Base-by-base conservation (phyloP, 257 asterid genomes). In the Forsythia suspensa region DNA sequence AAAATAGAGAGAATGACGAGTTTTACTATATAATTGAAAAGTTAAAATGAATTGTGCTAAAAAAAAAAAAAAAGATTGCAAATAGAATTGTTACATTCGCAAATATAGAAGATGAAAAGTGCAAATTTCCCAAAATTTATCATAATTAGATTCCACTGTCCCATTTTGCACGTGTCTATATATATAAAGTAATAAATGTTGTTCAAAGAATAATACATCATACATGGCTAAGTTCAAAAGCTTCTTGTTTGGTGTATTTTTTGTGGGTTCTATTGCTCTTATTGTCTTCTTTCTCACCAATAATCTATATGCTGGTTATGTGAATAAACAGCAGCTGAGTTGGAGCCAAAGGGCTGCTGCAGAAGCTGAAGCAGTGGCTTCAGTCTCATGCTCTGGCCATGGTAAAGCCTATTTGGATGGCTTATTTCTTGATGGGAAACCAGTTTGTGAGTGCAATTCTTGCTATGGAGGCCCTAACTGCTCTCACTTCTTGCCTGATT, bases 401-500 rank as follows among this genome's bases (percentile, higher is more conserved):
- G 98, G 98, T 67, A 84, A 81, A 81, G 91, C 93, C 42, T 91
- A 72, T 79, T 21, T 85, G 78, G 90, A 87, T 87, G 92, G 97
- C 15, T 8, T 79, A 13, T 4, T 38, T 4, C 79, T 24, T 38
- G 68, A 88, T 42, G 89, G 86, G 0, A 76, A 69, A 8, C 92
- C 90, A 2, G 70, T 86, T 51, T 94, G 98, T 79, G 97, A 93
- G 87, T 93, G 98, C 76, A 74, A 84, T 66, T 41, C 84, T 8
- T 93, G 98, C 80, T 93, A 84, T 81, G 80, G 18, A 15, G 97
- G 96, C 42, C 41, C 72, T 70, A 89, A 91, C 36, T 93, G 97
- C 83, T 85, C 93, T 52, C 0, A 83, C 0, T 77, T 87, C 13
- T 12, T 16, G 3, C 5, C 85, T 16, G 82, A 84, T 10, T 92